Base-by-base conservation (phyloP, 1,284 basidiomycete species). In the Coniferiporia weirii region DNA sequence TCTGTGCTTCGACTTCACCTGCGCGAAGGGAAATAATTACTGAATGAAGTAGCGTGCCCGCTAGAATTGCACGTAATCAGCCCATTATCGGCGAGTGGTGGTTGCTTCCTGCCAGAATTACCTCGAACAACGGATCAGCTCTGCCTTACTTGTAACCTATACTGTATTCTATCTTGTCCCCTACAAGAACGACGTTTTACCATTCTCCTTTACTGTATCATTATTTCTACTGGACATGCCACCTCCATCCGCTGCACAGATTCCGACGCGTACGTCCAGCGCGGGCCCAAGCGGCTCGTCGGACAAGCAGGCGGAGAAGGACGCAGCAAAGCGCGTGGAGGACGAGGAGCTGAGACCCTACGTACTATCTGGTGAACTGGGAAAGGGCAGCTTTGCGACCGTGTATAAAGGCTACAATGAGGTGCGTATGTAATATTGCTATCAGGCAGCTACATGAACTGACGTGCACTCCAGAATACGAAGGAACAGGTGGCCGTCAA, bases 351-450 rank as follows among this genome's bases (percentile, higher is more conserved):
- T 83, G 50, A 79, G 76, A 64, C 89, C 89, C 19, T 92, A 91
- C 67, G 79, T 91, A 62, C 82, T 91, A 61, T 82, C 83, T 6
- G 76, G 76, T 59, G 83, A 89, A 66, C 83, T 92, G 56, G 89
- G 89, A 35, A 90, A 89, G 70, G 96, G 96, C 38, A 95, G 91
- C 70, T 99, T 99, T 73, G 96, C 95, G 34, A 96, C 91, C 0
- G 96, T 99, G 43, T 96, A 94, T 74, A 91, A 91, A 65, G 97
- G 94, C 20, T 92, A 93, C 73, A 87, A 94, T 69, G 84, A 88
- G 72, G 94, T 93, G 67, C 64, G 86, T 65, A 54, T 61, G 62
- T 61, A 40, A 61, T 22, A 27, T 32, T 36, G 20, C 53, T 20
- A 19, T 48, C 50, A 4, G 47, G n/a, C 9, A 13, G 40, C 35